Percentiles rank a stretch among this genome's conserved stretches.
These are phyloP conservation scores for Saccharomycopsis amapae DNA, from an alignment of 805 yeast genomes.

Conservation along the genomic window DNA sequence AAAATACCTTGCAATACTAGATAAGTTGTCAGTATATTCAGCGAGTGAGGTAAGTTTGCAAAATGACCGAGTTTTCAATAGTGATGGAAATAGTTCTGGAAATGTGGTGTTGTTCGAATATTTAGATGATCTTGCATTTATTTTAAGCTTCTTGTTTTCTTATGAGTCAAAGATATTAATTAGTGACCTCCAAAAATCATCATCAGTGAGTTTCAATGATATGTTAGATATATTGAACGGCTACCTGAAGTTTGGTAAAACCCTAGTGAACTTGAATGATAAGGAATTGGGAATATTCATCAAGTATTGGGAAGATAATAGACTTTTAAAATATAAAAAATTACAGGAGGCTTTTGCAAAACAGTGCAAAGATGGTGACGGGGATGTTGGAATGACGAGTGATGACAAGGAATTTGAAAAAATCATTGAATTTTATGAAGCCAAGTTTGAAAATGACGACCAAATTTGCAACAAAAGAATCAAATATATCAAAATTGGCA, in stretches of 20 bases:
- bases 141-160: neutral
- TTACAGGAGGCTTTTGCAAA: constrained; percentile 4
- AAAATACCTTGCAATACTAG: constrained; percentile 10
- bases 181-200: neutral
- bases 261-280: constrained; percentile 1
- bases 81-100: neutral
- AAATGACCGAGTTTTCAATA: neutral
- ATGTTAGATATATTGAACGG: constrained; percentile 18
- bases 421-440: constrained; percentile 2
- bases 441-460: neutral
- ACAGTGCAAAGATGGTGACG: neutral
- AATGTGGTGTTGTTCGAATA: constrained; percentile 14
- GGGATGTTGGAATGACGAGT: constrained; percentile 4
- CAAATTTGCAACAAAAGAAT: neutral
- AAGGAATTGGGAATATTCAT: constrained; percentile 17
- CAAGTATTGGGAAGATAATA: constrained; percentile 19
- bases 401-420: constrained; percentile 1
- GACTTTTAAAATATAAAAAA: constrained; percentile 9
- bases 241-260: constrained; percentile 13
- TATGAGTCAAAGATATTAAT: constrained; percentile 2
- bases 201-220: neutral
- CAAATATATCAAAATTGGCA: constrained; percentile 8
- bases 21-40: constrained; percentile 11
- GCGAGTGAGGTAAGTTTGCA: neutral
- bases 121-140: constrained; percentile 13